Evolutionary conservation across 768 basidiomycete species (phyloP).

Genomic region (Pleurotus citrinopileatus): DNA sequence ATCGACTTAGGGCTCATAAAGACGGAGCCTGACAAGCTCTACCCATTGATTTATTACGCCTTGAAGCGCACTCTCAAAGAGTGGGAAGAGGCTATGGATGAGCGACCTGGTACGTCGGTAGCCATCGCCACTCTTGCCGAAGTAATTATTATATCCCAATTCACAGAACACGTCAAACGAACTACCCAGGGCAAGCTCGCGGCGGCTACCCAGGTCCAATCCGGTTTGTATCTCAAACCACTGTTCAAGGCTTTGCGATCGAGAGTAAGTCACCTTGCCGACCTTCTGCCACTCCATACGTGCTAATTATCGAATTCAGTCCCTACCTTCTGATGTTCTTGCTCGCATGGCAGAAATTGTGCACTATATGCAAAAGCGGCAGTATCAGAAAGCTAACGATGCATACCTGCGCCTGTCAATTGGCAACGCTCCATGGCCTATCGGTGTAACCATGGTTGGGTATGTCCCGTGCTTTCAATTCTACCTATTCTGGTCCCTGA

Average conservation of each 20-base stretch:
- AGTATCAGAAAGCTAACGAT: conserved; percentile 96
- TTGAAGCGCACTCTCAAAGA: conserved; percentile 91
- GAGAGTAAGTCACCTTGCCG: conserved; percentile 55
- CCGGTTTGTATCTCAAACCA: conserved; percentile 95
- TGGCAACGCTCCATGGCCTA: conserved; percentile 99
- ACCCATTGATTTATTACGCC: conserved; percentile 96
- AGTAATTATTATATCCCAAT: conserved; percentile 8
- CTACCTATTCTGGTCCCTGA: conserved; percentile 3
- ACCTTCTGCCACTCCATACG: neutral
- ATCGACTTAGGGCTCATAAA: conserved; percentile 83
- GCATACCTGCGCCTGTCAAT: conserved; percentile 96
- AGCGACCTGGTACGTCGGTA: conserved; percentile 67
- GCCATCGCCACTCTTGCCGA: neutral
- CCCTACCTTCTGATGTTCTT: conserved; percentile 81
- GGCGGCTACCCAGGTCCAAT: conserved; percentile 93
- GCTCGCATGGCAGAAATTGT: conserved; percentile 89
- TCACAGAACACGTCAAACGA: conserved; percentile 76
- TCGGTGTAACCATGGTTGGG: conserved; percentile 99
- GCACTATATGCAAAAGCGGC: conserved; percentile 92
- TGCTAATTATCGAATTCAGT: conserved; percentile 35
- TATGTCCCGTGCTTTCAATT: conserved; percentile 34
- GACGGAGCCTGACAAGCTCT: conserved; percentile 90
- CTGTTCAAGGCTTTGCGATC: conserved; percentile 89
- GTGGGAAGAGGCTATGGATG: conserved; percentile 95
- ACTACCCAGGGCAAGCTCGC: conserved; percentile 92